Evolutionary conservation across 169 alveolate genomes (phyloP), one percentile per base, ranked within the genome.

Genomic region (Eimeria sp.): DNA sequence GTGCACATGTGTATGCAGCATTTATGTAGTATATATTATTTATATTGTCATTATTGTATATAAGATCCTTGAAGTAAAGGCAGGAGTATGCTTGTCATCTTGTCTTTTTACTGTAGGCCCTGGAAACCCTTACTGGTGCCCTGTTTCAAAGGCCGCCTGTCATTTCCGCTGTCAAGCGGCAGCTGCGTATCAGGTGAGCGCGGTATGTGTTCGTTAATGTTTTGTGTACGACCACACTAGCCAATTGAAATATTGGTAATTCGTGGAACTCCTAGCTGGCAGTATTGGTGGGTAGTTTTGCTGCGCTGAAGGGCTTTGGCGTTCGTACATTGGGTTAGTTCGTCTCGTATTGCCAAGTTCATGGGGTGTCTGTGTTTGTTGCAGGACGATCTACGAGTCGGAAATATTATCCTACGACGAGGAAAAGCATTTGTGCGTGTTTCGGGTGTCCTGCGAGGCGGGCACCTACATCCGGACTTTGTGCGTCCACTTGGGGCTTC

Each of bases 381-480:
- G 9, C 72, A 98, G 99, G 95, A 99, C 99, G 73, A 99, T 99
- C 78, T 99, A 99, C 97, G 99, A 99, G 92, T 97, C 99, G 73
- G 99, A 99, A 97, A 97, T 99, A 86, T 97, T 99, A 95, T 99
- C 99, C 97, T 99, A 99, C 97, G 99, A 99, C 97, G 99, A 98
- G 83, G 99, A 98, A 95, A 98, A 99, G 96, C 98, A 99, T 92
- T 90, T 99, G 99, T 99, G 99, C 40, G 99, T 99, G 75, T 99
- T 99, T 98, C 99, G 99, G 99, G 99, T 99, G 67, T 97, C 99
- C 92, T 99, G 99, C 95, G 99, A 99, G 98, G 99, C 99, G 25
- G 99, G 99, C 14, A 99, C 99, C 45, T 99, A 99, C 98, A 99
- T 99, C 76, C 98, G 99, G 82, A 99, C 99, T 40, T 97, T 99